Conservation (phyloP, 768 basidiomycete species). For the Phanerochaete carnosa region DNA sequence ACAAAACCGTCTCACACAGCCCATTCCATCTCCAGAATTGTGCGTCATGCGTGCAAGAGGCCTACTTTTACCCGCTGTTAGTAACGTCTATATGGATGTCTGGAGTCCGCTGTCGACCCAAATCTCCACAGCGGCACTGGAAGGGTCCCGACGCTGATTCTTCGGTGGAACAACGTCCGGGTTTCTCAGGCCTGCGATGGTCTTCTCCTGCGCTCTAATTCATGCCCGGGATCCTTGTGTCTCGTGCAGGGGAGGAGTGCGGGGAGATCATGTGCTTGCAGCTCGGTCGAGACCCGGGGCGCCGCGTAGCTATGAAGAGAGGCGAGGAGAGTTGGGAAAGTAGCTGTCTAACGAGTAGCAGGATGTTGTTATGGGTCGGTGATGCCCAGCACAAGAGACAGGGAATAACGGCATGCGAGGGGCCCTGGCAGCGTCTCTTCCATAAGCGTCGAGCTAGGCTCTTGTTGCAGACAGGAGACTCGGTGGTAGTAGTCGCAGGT, state of each 20-base stretch:
- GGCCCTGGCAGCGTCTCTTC: not conserved
- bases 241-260: slow-evolving; percentile 6
- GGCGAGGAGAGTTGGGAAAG: not conserved
- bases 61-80: no score
- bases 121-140: not conserved
- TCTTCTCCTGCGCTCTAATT: not conserved
- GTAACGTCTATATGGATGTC: no score
- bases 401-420: not conserved
- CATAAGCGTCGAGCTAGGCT: not conserved
- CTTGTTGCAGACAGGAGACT: not conserved
- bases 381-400: not conserved
- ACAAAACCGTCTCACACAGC: not conserved
- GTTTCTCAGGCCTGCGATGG: not conserved
- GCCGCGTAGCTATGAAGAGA: not conserved
- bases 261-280: slow-evolving; percentile 1
- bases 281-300: not conserved
- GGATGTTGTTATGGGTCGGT: not conserved
- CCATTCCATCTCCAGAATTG: not conserved
- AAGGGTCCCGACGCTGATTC: slow-evolving; percentile 2
- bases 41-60: not conserved
- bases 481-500: not conserved
- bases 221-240: not conserved
- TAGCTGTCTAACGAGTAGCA: not conserved
- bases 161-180: not conserved
- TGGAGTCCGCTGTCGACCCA: not conserved